Evolutionary conservation across 2,329 filamentous ascomycete genomes (phyloP).

Genomic region (Colletotrichum acutatum): DNA sequence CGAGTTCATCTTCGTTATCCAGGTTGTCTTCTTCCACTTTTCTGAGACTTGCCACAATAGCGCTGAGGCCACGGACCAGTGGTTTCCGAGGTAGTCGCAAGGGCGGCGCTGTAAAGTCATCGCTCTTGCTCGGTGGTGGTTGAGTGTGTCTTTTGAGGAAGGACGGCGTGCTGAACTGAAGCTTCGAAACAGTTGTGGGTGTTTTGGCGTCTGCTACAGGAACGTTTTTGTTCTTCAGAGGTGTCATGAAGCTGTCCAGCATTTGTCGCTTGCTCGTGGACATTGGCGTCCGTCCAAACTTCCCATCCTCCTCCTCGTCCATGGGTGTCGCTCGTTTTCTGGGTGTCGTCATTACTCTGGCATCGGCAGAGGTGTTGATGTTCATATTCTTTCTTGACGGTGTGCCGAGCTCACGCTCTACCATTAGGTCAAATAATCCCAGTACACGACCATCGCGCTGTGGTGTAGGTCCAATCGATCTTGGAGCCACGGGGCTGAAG

Average conservation of each 20-base stretch:
- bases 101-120: conserved; percentile 59
- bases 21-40: conserved; percentile 75
- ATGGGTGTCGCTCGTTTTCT: conserved; percentile 52
- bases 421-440: conserved; percentile 79
- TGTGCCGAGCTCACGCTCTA: conserved; percentile 59
- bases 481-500: conserved; percentile 69
- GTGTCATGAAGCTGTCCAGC: conserved; percentile 74
- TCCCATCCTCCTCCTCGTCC: conserved; percentile 43
- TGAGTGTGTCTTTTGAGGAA: conserved; percentile 68
- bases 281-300: conserved; percentile 60
- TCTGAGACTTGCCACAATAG: conserved; percentile 76
- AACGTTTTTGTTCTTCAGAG: conserved; percentile 61
- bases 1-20: conserved; percentile 80
- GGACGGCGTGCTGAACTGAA: conserved; percentile 75
- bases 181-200: conserved; percentile 63
- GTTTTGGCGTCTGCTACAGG: conserved; percentile 53
- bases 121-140: conserved; percentile 67
- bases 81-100: conserved; percentile 67
- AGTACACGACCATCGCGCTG: conserved; percentile 82
- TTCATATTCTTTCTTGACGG: conserved; percentile 57
- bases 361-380: conserved; percentile 41
- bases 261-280: conserved; percentile 70
- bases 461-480: conserved; percentile 79
- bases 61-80: conserved; percentile 77
- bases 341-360: conserved; percentile 54